Conservation (phyloP, 2,329 filamentous ascomycete species). For the Stachybotrys chartarum region DNA sequence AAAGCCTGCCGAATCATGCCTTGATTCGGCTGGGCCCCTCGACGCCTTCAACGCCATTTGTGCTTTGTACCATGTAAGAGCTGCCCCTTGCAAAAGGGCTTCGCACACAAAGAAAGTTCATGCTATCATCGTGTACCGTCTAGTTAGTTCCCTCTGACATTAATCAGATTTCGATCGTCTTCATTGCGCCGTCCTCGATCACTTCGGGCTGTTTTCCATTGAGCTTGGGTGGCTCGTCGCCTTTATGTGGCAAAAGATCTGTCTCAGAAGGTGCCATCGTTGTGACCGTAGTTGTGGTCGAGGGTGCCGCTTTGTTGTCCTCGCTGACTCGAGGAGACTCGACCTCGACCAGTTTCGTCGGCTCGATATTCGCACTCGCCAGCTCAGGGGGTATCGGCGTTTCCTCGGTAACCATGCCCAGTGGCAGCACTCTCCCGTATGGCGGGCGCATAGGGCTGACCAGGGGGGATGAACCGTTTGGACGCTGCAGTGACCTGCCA, state of each 20-base stretch:
- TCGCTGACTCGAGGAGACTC: slow-evolving; percentile 44
- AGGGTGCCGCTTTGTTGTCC: slow-evolving; percentile 23
- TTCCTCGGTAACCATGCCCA: slow-evolving; percentile 72
- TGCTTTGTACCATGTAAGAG: slow-evolving; percentile 3
- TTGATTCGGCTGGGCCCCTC: neutral
- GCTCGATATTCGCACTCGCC: slow-evolving; percentile 29
- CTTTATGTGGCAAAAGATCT: slow-evolving; percentile 29
- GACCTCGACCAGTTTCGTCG: slow-evolving; percentile 47
- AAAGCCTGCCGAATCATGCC: neutral
- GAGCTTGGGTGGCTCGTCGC: slow-evolving; percentile 29
- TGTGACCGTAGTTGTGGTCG: slow-evolving; percentile 19
- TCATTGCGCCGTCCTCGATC: slow-evolving; percentile 44
- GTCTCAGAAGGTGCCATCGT: slow-evolving; percentile 17
- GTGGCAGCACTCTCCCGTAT: slow-evolving; percentile 61
- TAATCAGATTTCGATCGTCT: slow-evolving; percentile 53
- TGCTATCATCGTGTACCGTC: slow-evolving; percentile 10
- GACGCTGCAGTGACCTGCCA: slow-evolving; percentile 65
- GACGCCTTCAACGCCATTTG: slow-evolving; percentile 18
- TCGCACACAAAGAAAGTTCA: slow-evolving; percentile 9
- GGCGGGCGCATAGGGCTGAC: slow-evolving; percentile 59
- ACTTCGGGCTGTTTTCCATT: slow-evolving; percentile 38
- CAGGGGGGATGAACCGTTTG: slow-evolving; percentile 56
- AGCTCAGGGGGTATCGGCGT: slow-evolving; percentile 32
- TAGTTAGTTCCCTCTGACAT: slow-evolving; percentile 2
- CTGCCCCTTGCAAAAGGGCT: neutral